Conservation (phyloP, 2,329 filamentous ascomycete genomes). For the Rugonectria rugulosa region DNA sequence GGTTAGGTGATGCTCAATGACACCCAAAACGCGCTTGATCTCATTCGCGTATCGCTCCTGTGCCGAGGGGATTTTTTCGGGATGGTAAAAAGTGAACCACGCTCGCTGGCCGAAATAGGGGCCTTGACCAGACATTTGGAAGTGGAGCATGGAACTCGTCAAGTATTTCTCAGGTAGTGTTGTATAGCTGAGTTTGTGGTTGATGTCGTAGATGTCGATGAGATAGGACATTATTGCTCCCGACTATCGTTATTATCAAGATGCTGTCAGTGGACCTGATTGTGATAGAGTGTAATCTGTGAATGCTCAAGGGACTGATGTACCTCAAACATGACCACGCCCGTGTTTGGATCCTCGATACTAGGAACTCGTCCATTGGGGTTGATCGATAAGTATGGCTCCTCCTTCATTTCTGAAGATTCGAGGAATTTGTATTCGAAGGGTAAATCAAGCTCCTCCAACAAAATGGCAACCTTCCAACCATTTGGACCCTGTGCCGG, state of each 20-base stretch:
- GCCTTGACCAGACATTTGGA: conserved; percentile 48
- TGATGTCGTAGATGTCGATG: conserved; percentile 28
- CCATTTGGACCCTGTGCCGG: conserved; percentile 37
- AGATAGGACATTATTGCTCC: conserved; percentile 34
- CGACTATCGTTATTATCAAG: conserved; percentile 7
- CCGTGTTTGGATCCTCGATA: conserved; percentile 43
- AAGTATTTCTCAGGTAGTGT: not conserved
- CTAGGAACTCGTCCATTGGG: conserved; percentile 44
- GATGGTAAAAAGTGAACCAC: conserved; percentile 48
- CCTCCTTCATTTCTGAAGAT: conserved; percentile 35
- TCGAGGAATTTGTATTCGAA: conserved; percentile 35
- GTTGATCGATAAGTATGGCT: conserved; percentile 38
- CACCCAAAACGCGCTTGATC: conserved; percentile 52
- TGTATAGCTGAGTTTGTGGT: conserved; percentile 21
- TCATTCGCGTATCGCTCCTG: conserved; percentile 56
- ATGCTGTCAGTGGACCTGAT: too few relatives aligned
- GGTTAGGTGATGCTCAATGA: conserved; percentile 51
- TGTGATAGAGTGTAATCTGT: too few relatives aligned
- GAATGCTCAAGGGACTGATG: too few relatives aligned
- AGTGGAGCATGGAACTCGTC: not conserved
- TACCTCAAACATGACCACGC: conserved; percentile 38
- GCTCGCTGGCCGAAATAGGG: conserved; percentile 53
- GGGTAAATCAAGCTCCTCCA: conserved; percentile 42
- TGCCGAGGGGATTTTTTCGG: conserved; percentile 51
- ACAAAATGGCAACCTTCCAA: conserved; percentile 37